These are phyloP conservation scores for Lumnitzera racemosa DNA, from an alignment of 345 rosid genomes.

Conservation along the genomic window DNA sequence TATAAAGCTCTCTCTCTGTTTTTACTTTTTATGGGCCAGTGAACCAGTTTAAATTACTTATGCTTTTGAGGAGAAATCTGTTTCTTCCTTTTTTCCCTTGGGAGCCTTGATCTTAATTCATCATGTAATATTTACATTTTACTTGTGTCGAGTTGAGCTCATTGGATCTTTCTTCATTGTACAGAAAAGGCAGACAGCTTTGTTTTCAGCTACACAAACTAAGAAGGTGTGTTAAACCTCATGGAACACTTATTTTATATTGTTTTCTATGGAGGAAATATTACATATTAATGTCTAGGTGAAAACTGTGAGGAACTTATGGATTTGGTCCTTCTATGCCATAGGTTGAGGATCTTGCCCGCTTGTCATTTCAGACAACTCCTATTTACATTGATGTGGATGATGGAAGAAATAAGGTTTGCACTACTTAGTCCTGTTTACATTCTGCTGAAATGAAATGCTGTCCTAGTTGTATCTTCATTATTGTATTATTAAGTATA, in stretches of 20 bases:
- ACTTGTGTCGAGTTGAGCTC: slow-evolving; percentile 10
- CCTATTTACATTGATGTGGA: slow-evolving; percentile 89
- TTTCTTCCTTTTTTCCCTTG: neutral
- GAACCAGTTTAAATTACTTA: neutral
- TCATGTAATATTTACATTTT: too few species aligned
- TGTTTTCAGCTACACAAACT: slow-evolving; percentile 97
- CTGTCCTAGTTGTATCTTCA: neutral
- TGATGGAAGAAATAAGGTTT: slow-evolving; percentile 90
- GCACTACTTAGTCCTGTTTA: slow-evolving; percentile 1
- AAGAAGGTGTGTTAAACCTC: slow-evolving; percentile 50
- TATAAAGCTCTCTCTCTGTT: neutral
- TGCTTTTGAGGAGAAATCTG: neutral
- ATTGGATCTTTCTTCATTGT: slow-evolving; percentile 14
- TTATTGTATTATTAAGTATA: neutral
- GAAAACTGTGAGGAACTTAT: too few species aligned
- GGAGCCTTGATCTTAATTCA: neutral
- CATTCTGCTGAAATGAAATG: too few species aligned
- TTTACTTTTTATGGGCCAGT: neutral
- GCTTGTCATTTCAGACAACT: slow-evolving; percentile 73
- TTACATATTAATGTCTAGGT: too few species aligned
- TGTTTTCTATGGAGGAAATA: too few species aligned
- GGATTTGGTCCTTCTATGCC: neutral
- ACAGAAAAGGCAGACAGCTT: slow-evolving; percentile 94
- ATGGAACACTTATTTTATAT: too few species aligned
- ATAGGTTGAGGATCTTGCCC: slow-evolving; percentile 97